Base-by-base conservation (phyloP, 2,329 filamentous ascomycete species). In the Neonectria faginata region DNA sequence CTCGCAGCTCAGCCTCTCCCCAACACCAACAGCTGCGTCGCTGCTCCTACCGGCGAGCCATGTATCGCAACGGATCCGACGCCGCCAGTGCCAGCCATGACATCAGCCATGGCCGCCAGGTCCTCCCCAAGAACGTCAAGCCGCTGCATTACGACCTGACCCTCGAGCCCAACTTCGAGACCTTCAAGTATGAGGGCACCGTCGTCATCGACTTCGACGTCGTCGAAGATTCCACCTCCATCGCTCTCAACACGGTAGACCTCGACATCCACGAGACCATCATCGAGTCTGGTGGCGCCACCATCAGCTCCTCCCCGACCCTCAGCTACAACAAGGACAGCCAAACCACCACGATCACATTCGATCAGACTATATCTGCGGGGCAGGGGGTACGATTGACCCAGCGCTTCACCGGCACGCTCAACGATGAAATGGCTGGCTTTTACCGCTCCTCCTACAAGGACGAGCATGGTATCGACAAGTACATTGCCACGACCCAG, bases 381-480 rank as follows among this genome's bases (percentile, higher is more conserved):
- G 93, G 92, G 25, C 86, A 87, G 74, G 94, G 94, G 83, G 92
- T 92, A 20, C 89, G 74, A 88, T 88, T 72, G 57, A 78, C 79
- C 39, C 80, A 85, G 62, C 77, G 78, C 48, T 97, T 97, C 80
- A 90, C 88, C 10, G 94, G 94, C 44, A 86, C 85, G 47, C 83
- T 97, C 74, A 97, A 97, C 79, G 92, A 97, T 78, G 95, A 96
- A 81, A 97, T 98, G 93, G 94, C 94, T 53, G 95, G 95, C 52
- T 98, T 98, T 86, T 98, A 98, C 82, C 89, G 95, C 63, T 97
- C 94, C 1, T 97, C 93, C 7, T 98, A 95, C 85, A 97, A 96
- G 84, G 90, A 89, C 66, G 81, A 88, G 53, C 89, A 96, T 75
- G 95, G 95, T 42, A 88, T 88, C 65, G 89, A 91, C 63, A 92